phyloP scores from a whole-genome alignment of 148 eudicot species.

The Vaccinium vitisidaea region DNA sequence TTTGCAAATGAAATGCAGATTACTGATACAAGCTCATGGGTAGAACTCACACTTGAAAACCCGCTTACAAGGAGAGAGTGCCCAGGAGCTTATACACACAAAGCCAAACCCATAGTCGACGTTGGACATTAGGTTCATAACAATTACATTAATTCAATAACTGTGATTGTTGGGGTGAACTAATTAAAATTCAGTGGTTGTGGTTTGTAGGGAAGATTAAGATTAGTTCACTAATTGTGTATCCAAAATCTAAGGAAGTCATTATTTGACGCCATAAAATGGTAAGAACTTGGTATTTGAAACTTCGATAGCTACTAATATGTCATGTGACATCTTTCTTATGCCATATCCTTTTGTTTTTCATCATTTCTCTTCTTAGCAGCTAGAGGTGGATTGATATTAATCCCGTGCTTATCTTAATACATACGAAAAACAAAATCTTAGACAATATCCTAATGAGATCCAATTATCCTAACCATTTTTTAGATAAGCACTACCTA shows the following conservation, averaged over 20 bases:
- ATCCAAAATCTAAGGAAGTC: background rate
- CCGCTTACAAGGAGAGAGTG: too few relatives aligned
- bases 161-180: background rate
- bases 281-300: too few relatives aligned
- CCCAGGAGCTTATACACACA: too few relatives aligned
- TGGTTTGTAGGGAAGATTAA: background rate
- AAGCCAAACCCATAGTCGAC: background rate
- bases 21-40: too few relatives aligned
- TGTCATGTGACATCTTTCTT: background rate
- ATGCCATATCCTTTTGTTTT: background rate
- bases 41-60: too few relatives aligned
- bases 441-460: background rate
- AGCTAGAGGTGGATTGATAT: background rate
- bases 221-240: background rate
- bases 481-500: constrained; percentile 2
- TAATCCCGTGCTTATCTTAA: background rate
- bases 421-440: background rate
- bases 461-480: background rate
- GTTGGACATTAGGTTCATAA: too few relatives aligned
- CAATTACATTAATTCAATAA: too few relatives aligned
- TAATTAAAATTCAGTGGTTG: background rate
- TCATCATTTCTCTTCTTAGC: background rate
- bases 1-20: too few relatives aligned
- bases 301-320: background rate
- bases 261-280: background rate